phyloP scores from a whole-genome alignment of 768 basidiomycete species.

The Mrakia blollopis region DNA sequence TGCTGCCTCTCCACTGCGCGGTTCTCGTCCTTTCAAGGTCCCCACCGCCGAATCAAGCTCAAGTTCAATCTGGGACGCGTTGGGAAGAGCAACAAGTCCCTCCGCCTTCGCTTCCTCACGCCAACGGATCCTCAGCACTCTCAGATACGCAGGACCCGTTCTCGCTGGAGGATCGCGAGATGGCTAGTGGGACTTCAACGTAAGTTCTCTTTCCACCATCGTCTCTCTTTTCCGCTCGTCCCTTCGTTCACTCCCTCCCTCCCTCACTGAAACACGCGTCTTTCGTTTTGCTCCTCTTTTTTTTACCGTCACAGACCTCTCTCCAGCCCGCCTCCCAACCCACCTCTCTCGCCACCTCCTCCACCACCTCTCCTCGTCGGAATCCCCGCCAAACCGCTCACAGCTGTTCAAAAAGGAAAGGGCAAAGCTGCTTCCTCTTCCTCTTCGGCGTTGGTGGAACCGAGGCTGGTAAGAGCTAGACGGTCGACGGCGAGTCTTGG shows the following conservation, averaged over 20 bases:
- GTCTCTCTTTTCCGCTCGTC: not conserved
- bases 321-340: not conserved
- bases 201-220: not conserved
- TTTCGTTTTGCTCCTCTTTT: not conserved
- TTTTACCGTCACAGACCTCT: not conserved
- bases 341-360: not conserved
- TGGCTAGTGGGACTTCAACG: not conserved
- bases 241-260: not conserved
- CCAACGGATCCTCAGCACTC: not conserved
- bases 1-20: not conserved
- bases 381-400: not conserved
- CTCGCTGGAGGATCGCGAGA: not conserved
- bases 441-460: not conserved
- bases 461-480: not conserved
- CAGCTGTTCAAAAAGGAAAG: not conserved
- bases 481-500: slow-evolving; percentile 6
- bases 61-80: not conserved
- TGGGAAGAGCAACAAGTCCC: not conserved
- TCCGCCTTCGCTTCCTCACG: not conserved
- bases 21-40: not conserved
- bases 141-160: not conserved
- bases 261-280: not conserved
- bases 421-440: not conserved
- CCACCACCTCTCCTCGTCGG: not conserved
- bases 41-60: not conserved